Evolutionary conservation across 2,329 filamentous ascomycete species (phyloP), one percentile per base, ranked within the genome.

Genomic region (Ilyonectria mors-panacis): DNA sequence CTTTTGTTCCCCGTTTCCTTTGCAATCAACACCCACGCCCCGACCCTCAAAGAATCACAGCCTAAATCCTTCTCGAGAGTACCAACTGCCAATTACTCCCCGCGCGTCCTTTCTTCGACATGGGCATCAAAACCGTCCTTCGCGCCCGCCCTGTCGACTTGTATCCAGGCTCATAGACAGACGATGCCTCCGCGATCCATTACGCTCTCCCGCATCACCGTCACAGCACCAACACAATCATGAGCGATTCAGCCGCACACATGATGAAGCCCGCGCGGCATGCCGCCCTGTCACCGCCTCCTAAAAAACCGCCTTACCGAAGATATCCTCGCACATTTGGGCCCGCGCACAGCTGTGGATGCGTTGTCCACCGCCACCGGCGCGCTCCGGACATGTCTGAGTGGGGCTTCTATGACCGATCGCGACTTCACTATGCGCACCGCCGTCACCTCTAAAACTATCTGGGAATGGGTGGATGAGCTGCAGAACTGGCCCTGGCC

Each of bases 381-480:
- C 39, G 78, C 84, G 47, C 78, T 92, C 19, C 87, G 86, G 75
- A 76, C 81, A 53, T 92, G 90, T 76, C 86, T 94, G 65, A 87
- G 90, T 67, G 84, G 83, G 39, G 89, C 91, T 17, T 90, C 91
- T 1, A 81, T 85, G 4, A 82, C 87, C 26, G 92, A 95, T 79
- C 89, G 91, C 73, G 90, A 92, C 17, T 90, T 95, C 78, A 92
- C 91, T 47, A 85, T 91, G 74, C 87, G 89, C 68, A 91, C 92
- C 48, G 93, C 93, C 47, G 80, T 90, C 67, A 91, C 92, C 17
- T 92, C 92, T 13, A 89, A 91, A 73, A 90, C 88, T 69, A 89
- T 96, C 68, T 87, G 91, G 78, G 86, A 89, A 75, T 96, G 93
- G 93, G 85, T 93, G 28, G 84, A 88, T n/a, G 93, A 96, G 82